phyloP scores from a whole-genome alignment of 805 yeast genomes.

The Cyberlindnera euphorbiae region DNA sequence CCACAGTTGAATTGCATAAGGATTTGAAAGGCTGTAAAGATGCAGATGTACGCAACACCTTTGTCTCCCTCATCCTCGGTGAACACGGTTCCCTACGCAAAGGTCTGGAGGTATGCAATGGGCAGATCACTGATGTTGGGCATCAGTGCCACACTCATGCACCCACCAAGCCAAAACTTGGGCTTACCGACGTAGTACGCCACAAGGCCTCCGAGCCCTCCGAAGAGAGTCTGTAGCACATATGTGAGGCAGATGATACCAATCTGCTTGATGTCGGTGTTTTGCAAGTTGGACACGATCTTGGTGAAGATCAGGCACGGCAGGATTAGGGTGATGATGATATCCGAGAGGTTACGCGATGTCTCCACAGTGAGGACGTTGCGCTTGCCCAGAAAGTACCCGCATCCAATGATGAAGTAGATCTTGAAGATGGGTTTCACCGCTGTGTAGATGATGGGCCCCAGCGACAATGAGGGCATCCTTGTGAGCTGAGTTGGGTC shows the following conservation, averaged over 20 bases:
- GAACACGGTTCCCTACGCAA: slow-evolving; percentile 45
- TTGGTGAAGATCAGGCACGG: slow-evolving; percentile 66
- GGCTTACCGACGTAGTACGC: slow-evolving; percentile 33
- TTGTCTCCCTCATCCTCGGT: slow-evolving; percentile 54
- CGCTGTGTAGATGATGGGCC: slow-evolving; percentile 44
- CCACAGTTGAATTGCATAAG: slow-evolving; percentile 72
- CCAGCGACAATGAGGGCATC: slow-evolving; percentile 7
- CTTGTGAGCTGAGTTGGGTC: not conserved
- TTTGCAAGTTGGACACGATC: slow-evolving; percentile 54
- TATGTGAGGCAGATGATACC: slow-evolving; percentile 59
- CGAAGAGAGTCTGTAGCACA: slow-evolving; percentile 45
- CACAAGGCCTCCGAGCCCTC: slow-evolving; percentile 38
- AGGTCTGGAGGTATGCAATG: slow-evolving; percentile 67
- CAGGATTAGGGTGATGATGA: slow-evolving; percentile 55
- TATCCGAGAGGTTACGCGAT: slow-evolving; percentile 56
- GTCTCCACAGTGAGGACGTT: slow-evolving; percentile 62
- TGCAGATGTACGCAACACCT: slow-evolving; percentile 82
- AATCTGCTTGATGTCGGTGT: slow-evolving; percentile 60
- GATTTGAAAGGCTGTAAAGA: slow-evolving; percentile 61
- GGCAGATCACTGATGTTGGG: slow-evolving; percentile 77
- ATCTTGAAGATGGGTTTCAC: slow-evolving; percentile 76
- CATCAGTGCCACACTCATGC: slow-evolving; percentile 62
- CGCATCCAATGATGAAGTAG: slow-evolving; percentile 66
- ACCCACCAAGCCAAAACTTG: slow-evolving; percentile 66
- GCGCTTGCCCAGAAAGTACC: slow-evolving; percentile 51